These are phyloP conservation scores for Quillaja saponaria DNA, from an alignment of 306 rosid species.

Conservation along the genomic window DNA sequence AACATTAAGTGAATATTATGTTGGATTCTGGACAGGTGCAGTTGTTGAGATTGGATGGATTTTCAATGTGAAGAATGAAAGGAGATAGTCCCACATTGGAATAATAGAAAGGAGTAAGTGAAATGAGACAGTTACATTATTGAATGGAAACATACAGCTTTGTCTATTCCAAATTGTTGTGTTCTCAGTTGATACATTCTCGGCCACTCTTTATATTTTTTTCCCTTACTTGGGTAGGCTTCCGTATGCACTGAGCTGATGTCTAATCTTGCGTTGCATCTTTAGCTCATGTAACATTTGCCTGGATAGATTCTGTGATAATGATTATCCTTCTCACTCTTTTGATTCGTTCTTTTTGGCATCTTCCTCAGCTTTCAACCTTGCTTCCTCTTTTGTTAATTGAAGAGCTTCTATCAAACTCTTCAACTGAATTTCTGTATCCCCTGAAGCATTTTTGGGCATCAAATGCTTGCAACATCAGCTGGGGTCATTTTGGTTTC, in stretches of 20 bases:
- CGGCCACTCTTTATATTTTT: neutral
- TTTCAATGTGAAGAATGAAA: too few species aligned
- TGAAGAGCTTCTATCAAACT: slow-evolving; percentile 59
- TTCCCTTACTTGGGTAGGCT: slow-evolving; percentile 9
- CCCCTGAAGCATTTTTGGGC: slow-evolving; percentile 53
- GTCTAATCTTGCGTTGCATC: slow-evolving; percentile 9
- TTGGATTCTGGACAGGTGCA: too few species aligned
- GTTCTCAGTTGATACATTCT: slow-evolving; percentile 5
- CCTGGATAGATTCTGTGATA: neutral
- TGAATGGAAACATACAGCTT: too few species aligned
- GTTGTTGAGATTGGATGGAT: too few species aligned
- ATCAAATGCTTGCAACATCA: slow-evolving; percentile 89
- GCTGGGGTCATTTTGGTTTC: slow-evolving; percentile 62
- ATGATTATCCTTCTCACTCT: too few species aligned
- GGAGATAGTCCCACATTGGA: too few species aligned
- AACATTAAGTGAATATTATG: too few species aligned
- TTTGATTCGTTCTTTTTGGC: slow-evolving; percentile 20
- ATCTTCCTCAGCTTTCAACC: slow-evolving; percentile 34
- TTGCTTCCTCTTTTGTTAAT: slow-evolving; percentile 37
- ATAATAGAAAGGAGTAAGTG: too few species aligned
- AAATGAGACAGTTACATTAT: too few species aligned
- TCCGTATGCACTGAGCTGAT: slow-evolving; percentile 17
- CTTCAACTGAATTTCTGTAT: slow-evolving; percentile 35
- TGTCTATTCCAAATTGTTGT: neutral
- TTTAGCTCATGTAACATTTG: slow-evolving; percentile 19